Evolutionary conservation across 78 protist genomes (phyloP).

Genomic region (Dictyostelium brefeldianum): DNA sequence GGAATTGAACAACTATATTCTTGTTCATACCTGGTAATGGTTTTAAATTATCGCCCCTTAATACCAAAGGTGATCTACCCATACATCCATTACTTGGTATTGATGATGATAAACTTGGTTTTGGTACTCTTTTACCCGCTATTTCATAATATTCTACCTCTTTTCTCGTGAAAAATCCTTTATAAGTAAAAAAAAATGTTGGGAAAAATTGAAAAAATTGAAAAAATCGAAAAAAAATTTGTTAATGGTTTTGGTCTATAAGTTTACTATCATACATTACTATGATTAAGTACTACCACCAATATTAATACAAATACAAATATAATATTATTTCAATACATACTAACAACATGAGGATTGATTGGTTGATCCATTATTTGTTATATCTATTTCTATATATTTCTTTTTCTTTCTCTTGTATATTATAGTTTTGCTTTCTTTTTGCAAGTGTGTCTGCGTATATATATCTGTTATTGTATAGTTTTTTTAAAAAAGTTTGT

Average conservation of each 20-base stretch:
- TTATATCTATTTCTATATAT: too few relatives aligned
- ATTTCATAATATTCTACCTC: slow-evolving; percentile 47
- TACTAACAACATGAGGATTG: slow-evolving; percentile 41
- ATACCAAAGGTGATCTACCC: slow-evolving; percentile 38
- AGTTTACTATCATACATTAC: not conserved
- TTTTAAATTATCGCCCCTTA: slow-evolving; percentile 53
- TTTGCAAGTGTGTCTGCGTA: too few relatives aligned
- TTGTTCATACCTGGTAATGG: slow-evolving; percentile 65
- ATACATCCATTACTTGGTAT: slow-evolving; percentile 27
- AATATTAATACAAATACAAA: too few relatives aligned
- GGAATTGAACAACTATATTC: slow-evolving; percentile 27
- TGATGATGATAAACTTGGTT: slow-evolving; percentile 32
- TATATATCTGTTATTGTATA: too few relatives aligned
- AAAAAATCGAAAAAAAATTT: not conserved
- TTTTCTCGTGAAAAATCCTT: slow-evolving; percentile 52
- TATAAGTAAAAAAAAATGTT: too few relatives aligned
- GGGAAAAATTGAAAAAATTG: too few relatives aligned
- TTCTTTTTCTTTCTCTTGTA: too few relatives aligned
- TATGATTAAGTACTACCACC: too few relatives aligned
- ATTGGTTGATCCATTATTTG: too few relatives aligned
- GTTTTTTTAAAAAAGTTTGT: too few relatives aligned
- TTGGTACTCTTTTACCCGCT: slow-evolving; percentile 51
- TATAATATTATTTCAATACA: too few relatives aligned
- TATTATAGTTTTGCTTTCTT: too few relatives aligned
- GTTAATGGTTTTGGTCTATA: not conserved